Conservation (phyloP, 225 moss, liverwort and hornwort species). For the Asterella californica region DNA sequence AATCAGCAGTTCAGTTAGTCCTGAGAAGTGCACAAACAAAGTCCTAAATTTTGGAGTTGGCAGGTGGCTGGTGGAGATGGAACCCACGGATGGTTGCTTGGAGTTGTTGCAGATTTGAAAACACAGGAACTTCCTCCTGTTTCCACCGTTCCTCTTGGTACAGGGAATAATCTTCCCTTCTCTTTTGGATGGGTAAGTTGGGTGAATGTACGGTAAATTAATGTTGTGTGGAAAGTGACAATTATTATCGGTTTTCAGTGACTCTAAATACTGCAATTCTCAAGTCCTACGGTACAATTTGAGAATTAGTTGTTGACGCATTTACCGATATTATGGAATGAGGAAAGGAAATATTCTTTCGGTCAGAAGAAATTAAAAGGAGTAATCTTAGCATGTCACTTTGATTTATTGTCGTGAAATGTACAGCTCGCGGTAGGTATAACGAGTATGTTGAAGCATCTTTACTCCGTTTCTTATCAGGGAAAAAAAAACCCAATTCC, state of each 20-base stretch:
- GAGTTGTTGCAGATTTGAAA: constrained; percentile 63
- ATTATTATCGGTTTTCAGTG: too few species aligned
- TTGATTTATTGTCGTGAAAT: not conserved
- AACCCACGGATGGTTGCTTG: constrained; percentile 91
- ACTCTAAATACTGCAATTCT: too few species aligned
- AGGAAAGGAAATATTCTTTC: too few species aligned
- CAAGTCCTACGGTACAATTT: too few species aligned
- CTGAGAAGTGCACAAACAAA: not conserved
- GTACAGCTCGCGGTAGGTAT: too few species aligned
- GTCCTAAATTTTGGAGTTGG: constrained; percentile 4
- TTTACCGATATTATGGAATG: too few species aligned
- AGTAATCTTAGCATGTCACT: not conserved
- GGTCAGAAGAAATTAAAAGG: not conserved
- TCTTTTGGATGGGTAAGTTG: constrained; percentile 92
- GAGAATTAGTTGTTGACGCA: too few species aligned
- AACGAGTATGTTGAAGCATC: too few species aligned
- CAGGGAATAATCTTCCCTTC: constrained; percentile 89
- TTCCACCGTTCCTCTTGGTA: constrained; percentile 88
- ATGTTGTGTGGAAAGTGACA: too few species aligned
- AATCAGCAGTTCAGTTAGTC: not conserved
- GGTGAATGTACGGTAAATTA: not conserved
- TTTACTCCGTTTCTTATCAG: constrained; percentile 31
- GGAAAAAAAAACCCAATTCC: constrained; percentile 86
- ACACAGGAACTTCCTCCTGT: constrained; percentile 66
- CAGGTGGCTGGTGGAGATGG: constrained; percentile 98